Base-by-base conservation (phyloP, 148 eudicot genomes). In the Nyssa sinensis region DNA sequence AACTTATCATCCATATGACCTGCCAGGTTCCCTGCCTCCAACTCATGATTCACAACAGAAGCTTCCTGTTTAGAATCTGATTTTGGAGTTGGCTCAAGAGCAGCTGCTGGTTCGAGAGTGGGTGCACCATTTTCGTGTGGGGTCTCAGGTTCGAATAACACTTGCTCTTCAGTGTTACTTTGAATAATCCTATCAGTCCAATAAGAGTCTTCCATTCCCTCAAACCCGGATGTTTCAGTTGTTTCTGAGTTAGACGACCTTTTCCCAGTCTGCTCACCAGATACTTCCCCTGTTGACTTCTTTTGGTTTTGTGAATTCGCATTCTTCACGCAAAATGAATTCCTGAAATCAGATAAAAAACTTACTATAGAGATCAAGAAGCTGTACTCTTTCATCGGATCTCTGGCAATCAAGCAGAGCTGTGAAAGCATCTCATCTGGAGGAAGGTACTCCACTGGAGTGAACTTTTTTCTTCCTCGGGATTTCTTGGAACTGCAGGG, bases 281-380 rank as follows among this genome's bases (percentile, higher is more conserved):
- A 62, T 16, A 65, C 70, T 64, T 60, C 59, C 23, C 24, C 68
- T 7, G 19, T 79, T 21, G 70, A 64, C 7, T 74, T 78, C 31
- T 71, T 72, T 35, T n/a, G 75, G 23, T 74, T 64, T 62, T n/a
- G 63, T 29, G 73, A 53, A 57, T 73, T n/a, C 28, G 59, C 70
- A 73, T 69, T 73, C 35, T 85, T 85, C 67, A 74, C 62, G 63
- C 83, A 84, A 79, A 83, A 71, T 28, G 86, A 84, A 67, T 87
- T 84, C 78, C 91, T 81, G 49, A 86, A 80, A 72, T 80, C 79
- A 62, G 84, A 83, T 71, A 89, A 80, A 70, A 81, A 86, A 72
- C 53, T 35, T 66, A 77, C 74, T 69, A 74, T 72, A 32, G 88
- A 70, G 65, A 64, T 73, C 82, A 80, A 64, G 58, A 70, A 70